Base-by-base conservation (phyloP, 225 moss, liverwort and hornwort genomes). In the Asterella californica region DNA sequence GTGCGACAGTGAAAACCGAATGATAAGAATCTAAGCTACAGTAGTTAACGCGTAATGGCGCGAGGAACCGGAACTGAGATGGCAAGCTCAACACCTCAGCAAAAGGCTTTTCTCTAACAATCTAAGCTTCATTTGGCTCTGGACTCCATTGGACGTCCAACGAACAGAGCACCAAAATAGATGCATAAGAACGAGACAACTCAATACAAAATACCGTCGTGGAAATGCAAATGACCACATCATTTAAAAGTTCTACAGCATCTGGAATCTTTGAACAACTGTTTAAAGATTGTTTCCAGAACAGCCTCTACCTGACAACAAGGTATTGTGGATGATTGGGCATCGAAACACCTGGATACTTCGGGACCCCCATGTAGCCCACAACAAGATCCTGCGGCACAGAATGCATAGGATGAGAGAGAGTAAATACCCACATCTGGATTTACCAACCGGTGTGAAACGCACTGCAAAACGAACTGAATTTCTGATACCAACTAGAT, bases 341-440 rank as follows among this genome's bases (percentile, higher is more conserved):
- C 99, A 99, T 99, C 64, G 95, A 94, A 81, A 99, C 88, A 45
- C 99, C 99, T 53, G 85, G 81, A 87, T 88, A 92, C 78, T 95
- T 99, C 46, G 99, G 99, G 69, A 99, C 99, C 76, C 99, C 99
- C 99, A 99, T 99, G 67, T 99, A 99, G 78, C 99, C 99, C 78
- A 99, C 89, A 38, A 99, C 99, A 72, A 99, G 83, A 88, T 99
- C 99, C 99, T 94, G 89, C 82, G 65, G 42, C 77, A 78, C 38
- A 70, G 0, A 70, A 70, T n/a, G 42, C 45, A 47, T 45, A 46
- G 9, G 18, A 66, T 18, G 1, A 67, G 36, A 65, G 18, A 57
- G 12, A 1, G 12, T 12, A 21, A 57, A 21, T 22, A 17, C 42
- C 12, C 57, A 57, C 22, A 24, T 17, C 19, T 57, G 22, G 22